A percentile compares a stretch with the other conserved stretches of the same genome.
phyloP scores from a whole-genome alignment of 1,284 basidiomycete genomes.

The Ganoderma sinense region DNA sequence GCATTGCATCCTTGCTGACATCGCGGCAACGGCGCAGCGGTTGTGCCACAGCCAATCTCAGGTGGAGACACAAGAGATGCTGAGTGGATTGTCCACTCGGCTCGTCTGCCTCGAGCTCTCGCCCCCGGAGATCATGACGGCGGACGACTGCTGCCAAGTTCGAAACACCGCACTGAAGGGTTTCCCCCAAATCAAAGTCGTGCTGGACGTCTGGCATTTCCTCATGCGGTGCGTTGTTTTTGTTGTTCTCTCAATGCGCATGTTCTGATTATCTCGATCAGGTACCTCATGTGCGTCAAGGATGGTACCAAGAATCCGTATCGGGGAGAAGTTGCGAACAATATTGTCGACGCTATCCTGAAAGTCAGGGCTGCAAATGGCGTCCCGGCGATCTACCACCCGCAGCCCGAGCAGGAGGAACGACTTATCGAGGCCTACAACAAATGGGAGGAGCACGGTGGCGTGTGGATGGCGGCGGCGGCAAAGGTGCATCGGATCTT shows the following conservation, averaged over 20 bases:
- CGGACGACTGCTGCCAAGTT: not conserved
- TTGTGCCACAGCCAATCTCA: not conserved
- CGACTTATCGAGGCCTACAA: too few relatives aligned
- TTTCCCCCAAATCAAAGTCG: not conserved
- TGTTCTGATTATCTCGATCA: not conserved
- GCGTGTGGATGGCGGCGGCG: too few relatives aligned
- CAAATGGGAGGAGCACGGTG: too few relatives aligned
- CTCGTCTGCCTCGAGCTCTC: too few relatives aligned
- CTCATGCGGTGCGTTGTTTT: not conserved
- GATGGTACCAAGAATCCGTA: not conserved
- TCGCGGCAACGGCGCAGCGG: too few relatives aligned
- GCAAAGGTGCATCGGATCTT: too few relatives aligned
- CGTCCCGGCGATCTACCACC: not conserved
- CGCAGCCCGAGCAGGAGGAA: too few relatives aligned
- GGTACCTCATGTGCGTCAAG: not conserved
- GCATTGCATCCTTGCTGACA: too few relatives aligned
- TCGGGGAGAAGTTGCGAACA: not conserved
- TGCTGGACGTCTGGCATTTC: not conserved
- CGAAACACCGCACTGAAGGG: not conserved
- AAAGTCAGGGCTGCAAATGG: not conserved
- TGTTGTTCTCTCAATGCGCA: not conserved
- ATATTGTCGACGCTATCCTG: not conserved
- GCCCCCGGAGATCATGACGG: too few relatives aligned
- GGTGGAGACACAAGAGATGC: too few relatives aligned
- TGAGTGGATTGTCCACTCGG: too few relatives aligned